Conservation (phyloP, 2,329 filamentous ascomycete genomes). For the Neonectria punicea region DNA sequence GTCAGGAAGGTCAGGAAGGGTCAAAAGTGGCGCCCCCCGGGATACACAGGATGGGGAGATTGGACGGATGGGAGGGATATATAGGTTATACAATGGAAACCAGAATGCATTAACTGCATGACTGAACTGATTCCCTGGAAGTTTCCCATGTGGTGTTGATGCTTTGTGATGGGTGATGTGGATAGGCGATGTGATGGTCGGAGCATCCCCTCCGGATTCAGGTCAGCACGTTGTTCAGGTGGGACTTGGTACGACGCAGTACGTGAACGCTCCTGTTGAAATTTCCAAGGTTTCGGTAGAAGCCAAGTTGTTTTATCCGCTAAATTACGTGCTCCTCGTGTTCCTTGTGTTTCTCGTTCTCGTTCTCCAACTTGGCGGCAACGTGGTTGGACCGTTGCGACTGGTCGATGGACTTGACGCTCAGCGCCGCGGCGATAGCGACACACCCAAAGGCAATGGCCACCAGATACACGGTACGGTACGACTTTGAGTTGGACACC, state of each 20-base stretch:
- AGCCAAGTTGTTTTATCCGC: no score
- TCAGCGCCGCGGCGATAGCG: constrained; percentile 46
- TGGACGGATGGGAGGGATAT: constrained; percentile 29
- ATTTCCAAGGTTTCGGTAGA: no score
- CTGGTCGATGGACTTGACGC: constrained; percentile 34
- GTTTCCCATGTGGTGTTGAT: not conserved
- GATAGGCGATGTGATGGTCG: no score
- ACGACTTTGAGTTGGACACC: constrained; percentile 41
- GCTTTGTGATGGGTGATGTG: no score
- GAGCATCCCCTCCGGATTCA: not conserved
- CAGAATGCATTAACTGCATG: constrained; percentile 44
- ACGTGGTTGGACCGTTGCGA: constrained; percentile 24
- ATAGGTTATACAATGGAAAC: constrained; percentile 42
- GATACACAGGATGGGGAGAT: constrained; percentile 36
- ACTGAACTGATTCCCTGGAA: constrained; percentile 19
- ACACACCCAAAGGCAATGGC: constrained; percentile 49
- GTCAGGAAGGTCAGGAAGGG: constrained; percentile 24
- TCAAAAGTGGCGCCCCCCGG: constrained; percentile 36
- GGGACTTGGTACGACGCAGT: no score
- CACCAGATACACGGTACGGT: constrained; percentile 46
- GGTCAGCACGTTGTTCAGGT: not conserved
- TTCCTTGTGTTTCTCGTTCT: not conserved
- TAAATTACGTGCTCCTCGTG: not conserved
- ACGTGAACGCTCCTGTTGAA: no score
- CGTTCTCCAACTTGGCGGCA: constrained; percentile 27